These are phyloP conservation scores for Whalleya microplaca DNA, from an alignment of 2,329 filamentous ascomycete species.

Conservation along the genomic window DNA sequence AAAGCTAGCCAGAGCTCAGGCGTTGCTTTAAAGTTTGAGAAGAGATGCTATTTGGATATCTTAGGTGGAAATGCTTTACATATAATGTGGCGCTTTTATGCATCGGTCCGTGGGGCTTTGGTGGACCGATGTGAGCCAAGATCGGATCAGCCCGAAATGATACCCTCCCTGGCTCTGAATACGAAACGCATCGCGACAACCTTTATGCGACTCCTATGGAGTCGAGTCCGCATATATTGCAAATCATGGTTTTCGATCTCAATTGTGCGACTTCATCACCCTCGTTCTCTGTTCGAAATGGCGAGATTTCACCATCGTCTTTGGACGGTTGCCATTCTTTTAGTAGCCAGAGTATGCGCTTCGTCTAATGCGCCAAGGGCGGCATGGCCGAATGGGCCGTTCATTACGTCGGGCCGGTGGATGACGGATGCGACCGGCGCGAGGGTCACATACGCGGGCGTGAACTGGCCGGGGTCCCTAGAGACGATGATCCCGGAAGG, in stretches of 20 bases:
- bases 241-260: neutral
- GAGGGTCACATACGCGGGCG: slow-evolving; percentile 55
- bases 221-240: too few species aligned
- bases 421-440: slow-evolving; percentile 48
- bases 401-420: slow-evolving; percentile 46
- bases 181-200: slow-evolving; percentile 20
- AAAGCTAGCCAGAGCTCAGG: too few species aligned
- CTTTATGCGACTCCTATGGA: slow-evolving; percentile 11
- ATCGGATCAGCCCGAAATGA: slow-evolving; percentile 13
- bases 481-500: slow-evolving; percentile 68
- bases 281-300: slow-evolving; percentile 8
- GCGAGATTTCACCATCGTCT: slow-evolving; percentile 4
- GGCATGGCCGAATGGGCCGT: slow-evolving; percentile 48
- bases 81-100: too few species aligned
- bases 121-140: neutral
- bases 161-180: slow-evolving; percentile 12
- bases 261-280: slow-evolving; percentile 5
- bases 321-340: slow-evolving; percentile 13
- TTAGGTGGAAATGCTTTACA: too few species aligned
- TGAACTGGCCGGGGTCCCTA: slow-evolving; percentile 64
- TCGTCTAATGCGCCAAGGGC: slow-evolving; percentile 18
- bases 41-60: too few species aligned
- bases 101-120: too few species aligned
- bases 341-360: slow-evolving; percentile 10
- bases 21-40: too few species aligned